These are phyloP conservation scores for Amylocystis lapponica DNA, from an alignment of 768 basidiomycete species.

Conservation along the genomic window DNA sequence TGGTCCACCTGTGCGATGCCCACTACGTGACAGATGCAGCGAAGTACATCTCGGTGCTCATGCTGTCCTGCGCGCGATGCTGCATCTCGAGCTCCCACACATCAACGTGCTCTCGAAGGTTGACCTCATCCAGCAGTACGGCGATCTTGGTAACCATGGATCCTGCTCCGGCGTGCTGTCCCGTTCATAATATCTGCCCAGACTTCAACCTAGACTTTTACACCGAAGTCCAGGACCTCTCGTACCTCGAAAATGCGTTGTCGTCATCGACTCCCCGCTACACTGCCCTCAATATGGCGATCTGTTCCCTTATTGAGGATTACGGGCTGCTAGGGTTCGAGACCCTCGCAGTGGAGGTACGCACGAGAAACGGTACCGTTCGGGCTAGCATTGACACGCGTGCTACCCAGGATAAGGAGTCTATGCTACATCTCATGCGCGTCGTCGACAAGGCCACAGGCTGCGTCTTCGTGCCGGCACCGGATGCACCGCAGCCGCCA, in stretches of 20 bases:
- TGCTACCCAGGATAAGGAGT: slow-evolving; percentile 77
- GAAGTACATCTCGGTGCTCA: slow-evolving; percentile 89
- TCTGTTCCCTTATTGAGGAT: slow-evolving; percentile 92
- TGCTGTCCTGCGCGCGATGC: slow-evolving; percentile 94
- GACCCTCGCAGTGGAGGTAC: slow-evolving; percentile 91
- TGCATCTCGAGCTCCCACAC: slow-evolving; percentile 98
- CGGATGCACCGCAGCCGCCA: slow-evolving; percentile 24
- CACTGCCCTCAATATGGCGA: slow-evolving; percentile 76
- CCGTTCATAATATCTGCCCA: slow-evolving; percentile 24
- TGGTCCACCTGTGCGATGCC: slow-evolving; percentile 93
- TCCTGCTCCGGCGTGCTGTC: background rate
- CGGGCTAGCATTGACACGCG: background rate
- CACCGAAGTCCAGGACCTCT: slow-evolving; percentile 95
- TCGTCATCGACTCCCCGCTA: slow-evolving; percentile 63
- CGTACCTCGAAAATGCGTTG: slow-evolving; percentile 76
- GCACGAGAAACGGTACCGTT: no score
- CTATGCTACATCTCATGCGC: slow-evolving; percentile 85
- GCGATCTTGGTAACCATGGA: slow-evolving; percentile 69
- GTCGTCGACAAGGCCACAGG: slow-evolving; percentile 90
- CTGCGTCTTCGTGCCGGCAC: slow-evolving; percentile 75
- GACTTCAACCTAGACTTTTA: slow-evolving; percentile 98
- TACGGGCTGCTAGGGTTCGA: slow-evolving; percentile 92
- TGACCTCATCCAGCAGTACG: slow-evolving; percentile 85
- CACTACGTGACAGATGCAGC: slow-evolving; percentile 95
- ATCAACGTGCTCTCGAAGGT: slow-evolving; percentile 96